Percentiles rank a stretch among this genome's conserved stretches.
Conservation (phyloP, 805 yeast genomes). For the Yueomyces sp. region DNA sequence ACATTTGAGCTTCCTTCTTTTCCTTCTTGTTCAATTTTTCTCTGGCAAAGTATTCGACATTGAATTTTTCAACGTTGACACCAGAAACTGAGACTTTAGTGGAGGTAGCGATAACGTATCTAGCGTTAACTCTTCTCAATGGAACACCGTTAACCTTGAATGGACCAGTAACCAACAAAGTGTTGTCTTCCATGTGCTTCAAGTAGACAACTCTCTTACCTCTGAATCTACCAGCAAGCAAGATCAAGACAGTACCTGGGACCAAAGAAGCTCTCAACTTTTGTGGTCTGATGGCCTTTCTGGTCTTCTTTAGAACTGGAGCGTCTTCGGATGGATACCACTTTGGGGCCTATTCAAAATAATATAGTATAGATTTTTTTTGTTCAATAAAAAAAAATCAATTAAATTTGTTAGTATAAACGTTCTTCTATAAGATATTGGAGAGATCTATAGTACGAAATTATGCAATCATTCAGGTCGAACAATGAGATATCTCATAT, state of each 20-base stretch:
- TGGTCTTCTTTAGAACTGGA: constrained; percentile 75
- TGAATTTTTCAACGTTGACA: constrained; percentile 82
- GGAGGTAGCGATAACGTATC: constrained; percentile 98
- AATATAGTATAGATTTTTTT: neutral
- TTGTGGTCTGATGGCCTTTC: constrained; percentile 88
- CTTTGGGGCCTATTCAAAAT: constrained; percentile 49
- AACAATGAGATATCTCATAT: no score
- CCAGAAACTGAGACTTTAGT: constrained; percentile 72
- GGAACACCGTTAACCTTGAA: constrained; percentile 99
- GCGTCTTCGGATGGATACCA: constrained; percentile 92
- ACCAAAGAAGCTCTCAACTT: constrained; percentile 90
- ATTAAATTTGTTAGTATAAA: neutral
- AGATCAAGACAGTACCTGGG: constrained; percentile 95
- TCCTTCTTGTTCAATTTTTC: constrained; percentile 74
- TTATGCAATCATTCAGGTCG: no score
- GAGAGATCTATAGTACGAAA: no score
- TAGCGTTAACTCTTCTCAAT: constrained; percentile 96
- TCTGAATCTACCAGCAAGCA: constrained; percentile 98
- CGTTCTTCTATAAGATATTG: no score
- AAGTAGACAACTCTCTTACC: constrained; percentile 99
- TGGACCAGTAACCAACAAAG: constrained; percentile 94
- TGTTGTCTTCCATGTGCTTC: constrained; percentile 95
- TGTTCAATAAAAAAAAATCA: neutral
- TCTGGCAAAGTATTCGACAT: constrained; percentile 91
- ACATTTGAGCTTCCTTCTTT: constrained; percentile 88